These are phyloP conservation scores for Xylariaceae sp. DNA, from an alignment of 2,329 filamentous ascomycete species.

Conservation along the genomic window DNA sequence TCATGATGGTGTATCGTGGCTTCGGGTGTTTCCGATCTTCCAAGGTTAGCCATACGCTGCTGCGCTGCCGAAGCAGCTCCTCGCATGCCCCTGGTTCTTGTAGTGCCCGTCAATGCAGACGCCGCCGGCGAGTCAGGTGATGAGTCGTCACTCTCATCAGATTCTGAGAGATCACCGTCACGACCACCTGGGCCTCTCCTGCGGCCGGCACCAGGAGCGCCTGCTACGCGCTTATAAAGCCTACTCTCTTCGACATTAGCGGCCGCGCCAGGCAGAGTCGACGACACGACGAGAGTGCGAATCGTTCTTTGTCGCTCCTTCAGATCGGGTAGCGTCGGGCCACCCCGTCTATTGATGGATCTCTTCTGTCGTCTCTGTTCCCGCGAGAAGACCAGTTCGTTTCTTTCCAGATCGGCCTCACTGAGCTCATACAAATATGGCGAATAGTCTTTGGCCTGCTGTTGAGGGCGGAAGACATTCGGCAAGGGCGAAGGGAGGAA, in stretches of 20 bases:
- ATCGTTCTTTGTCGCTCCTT: constrained; percentile 93
- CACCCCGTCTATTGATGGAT: constrained; percentile 87
- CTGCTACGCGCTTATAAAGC: constrained; percentile 73
- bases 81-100: constrained; percentile 81
- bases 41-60: constrained; percentile 75
- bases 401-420: constrained; percentile 82
- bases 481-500: constrained; percentile 82
- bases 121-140: constrained; percentile 78
- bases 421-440: constrained; percentile 93
- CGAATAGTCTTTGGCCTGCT: constrained; percentile 88
- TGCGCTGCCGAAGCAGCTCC: constrained; percentile 83
- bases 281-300: constrained; percentile 85
- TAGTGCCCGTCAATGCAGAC: constrained; percentile 68
- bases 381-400: constrained; percentile 86
- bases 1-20: constrained; percentile 65
- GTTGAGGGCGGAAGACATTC: constrained; percentile 80
- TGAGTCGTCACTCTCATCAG: constrained; percentile 87
- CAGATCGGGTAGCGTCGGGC: constrained; percentile 88
- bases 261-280: constrained; percentile 83
- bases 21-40: constrained; percentile 87
- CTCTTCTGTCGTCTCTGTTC: constrained; percentile 94
- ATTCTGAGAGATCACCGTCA: constrained; percentile 75
- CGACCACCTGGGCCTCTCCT: constrained; percentile 50
- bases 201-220: constrained; percentile 46
- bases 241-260: constrained; percentile 75